Evolutionary conservation across 1,284 basidiomycete genomes (phyloP), one percentile per base, ranked within the genome.

Genomic region (Cutaneotrichosporon daszewskae): DNA sequence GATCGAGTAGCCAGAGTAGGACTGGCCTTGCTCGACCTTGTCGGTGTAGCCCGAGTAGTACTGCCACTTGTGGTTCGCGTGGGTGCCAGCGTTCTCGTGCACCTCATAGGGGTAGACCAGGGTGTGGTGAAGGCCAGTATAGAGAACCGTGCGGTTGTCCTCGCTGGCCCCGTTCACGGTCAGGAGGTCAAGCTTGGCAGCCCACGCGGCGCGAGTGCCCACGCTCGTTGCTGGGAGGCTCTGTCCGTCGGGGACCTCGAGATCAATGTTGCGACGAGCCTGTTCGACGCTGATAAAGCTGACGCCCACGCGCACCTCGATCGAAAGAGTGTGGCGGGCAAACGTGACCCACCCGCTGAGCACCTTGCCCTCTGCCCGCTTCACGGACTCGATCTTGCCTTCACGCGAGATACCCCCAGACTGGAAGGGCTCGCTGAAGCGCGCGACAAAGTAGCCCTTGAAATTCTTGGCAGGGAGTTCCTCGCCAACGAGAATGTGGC

Each of bases 1-100:
- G 55, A 83, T 87, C 0, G 84, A 87, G 64, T 87, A 89, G 0
- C 85, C 86, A 0, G 81, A 84, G 59, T 88, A 89, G 0, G 83
- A 85, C 19, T 68, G 55, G 10, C 83, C 81, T 16, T 76, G 58
- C 40, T 85, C 82, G 0, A 87, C 69, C 16, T 43, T 16, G 51
- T 69, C 59, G 17, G 59, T 35, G 41, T 65, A 67, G 4, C 62
- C 63, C 5, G 86, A 88, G 64, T 85, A 90, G 66, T 89, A 89
- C 18, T 60, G 66, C 4, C 76, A 78, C 14, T 34, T n/a, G 24
- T 53, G 53, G 6, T 37, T n/a, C 4, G 31, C 33, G 14, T 10
- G 10, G 0, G 46, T 45, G 13, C 49, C 53, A 0, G 49, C 46
- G 31, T 77, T 73, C 62, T 88, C 86, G 45, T 77, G 74, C 51